Evolutionary conservation across 176 grass and related monocot genomes (phyloP), one percentile per base, ranked within the genome.

Genomic region (Cocos nucifera): DNA sequence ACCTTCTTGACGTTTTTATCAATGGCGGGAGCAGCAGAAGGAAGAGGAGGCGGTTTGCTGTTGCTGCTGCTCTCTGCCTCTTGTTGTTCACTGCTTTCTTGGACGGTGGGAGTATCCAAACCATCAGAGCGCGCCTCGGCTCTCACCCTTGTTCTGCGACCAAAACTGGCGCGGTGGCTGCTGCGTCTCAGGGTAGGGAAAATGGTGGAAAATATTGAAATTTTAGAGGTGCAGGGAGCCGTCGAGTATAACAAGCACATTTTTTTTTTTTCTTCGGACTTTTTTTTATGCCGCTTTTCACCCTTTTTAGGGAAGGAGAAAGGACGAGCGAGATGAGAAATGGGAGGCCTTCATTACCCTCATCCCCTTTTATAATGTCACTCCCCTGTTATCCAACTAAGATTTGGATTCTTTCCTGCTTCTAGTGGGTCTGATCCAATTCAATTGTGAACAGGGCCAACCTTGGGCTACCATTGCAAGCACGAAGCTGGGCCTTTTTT

Each of bases 1-100:
- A 91, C 87, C 92, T 97, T 97, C 70, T 88, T 97, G 69, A 97
- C 75, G 52, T 97, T 81, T 79, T 91, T 91, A 52, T 91, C 84
- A 61, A 87, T 84, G 64, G 22, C 77, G 29, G 92, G 87, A 62
- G 82, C 25, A 23, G 72, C 70, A 56, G 56, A 29, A 44, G 62
- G 48, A 26, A 62, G 19, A 3, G 28, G 26, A 5, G 58, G 51
- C 5, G 62, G 19, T 3, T 63, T 56, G 2, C 64, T 26, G 3
- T 18, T 49, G 17, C 24, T 15, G 51, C 51, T 55, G 10, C 9
- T 56, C 3, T 8, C 50, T 35, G 6, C 27, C 22, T 16, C 4
- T 49, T 49, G 19, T 51, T 69, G 24, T 50, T 22, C 39, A 39
- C 12, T 15, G 49, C 25, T 66, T 44, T 72, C 77, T 30, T 66